phyloP scores from a whole-genome alignment of 169 alveolate genomes.

The Sarcocystis neurona region DNA sequence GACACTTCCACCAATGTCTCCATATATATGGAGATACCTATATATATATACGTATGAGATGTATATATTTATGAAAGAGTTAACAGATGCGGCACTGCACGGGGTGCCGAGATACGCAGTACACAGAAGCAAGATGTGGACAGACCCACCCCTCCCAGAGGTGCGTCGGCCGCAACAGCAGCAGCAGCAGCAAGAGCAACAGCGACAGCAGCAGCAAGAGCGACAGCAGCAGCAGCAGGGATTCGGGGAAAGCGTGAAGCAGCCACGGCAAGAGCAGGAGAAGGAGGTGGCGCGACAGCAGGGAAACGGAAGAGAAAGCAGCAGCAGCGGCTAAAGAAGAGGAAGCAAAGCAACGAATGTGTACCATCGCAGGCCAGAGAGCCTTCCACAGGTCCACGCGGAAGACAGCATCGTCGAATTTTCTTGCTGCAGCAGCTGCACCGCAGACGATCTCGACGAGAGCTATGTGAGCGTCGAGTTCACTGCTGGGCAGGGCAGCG shows the following conservation, averaged over 20 bases:
- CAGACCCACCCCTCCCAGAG: too few species aligned
- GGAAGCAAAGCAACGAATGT: too few species aligned
- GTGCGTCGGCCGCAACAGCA: too few species aligned
- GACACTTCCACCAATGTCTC: background rate
- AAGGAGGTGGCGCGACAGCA: background rate
- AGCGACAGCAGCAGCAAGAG: too few species aligned
- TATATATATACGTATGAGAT: too few species aligned
- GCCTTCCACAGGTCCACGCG: slow-evolving; percentile 2
- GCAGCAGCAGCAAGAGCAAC: too few species aligned
- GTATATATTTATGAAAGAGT: background rate
- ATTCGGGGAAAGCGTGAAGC: too few species aligned
- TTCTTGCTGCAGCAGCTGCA: slow-evolving; percentile 5
- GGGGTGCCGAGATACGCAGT: too few species aligned
- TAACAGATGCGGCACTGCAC: background rate
- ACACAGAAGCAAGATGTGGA: too few species aligned
- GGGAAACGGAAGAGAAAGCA: too few species aligned
- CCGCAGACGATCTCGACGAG: slow-evolving; percentile 6
- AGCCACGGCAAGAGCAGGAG: background rate
- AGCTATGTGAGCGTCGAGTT: background rate
- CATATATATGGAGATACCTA: background rate
- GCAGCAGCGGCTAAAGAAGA: too few species aligned
- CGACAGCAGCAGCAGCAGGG: too few species aligned
- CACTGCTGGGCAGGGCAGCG: background rate
- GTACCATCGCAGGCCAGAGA: slow-evolving; percentile 26
- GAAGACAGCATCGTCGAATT: background rate